Evolutionary conservation across 164 flowering plant genomes (phyloP).

Genomic region (Annona cherimola): DNA sequence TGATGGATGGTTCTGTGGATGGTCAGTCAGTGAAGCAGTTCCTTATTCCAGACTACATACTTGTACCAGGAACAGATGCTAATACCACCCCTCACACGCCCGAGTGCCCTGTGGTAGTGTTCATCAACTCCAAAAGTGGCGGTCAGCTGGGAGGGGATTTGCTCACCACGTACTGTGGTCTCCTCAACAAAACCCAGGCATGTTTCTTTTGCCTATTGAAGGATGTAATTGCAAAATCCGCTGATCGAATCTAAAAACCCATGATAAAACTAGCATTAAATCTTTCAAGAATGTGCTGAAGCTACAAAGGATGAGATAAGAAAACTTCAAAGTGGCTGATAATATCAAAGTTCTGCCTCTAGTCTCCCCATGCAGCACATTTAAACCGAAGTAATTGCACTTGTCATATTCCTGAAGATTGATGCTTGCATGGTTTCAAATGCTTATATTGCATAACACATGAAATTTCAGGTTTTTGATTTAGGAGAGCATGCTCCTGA

Average conservation of each 20-base stretch:
- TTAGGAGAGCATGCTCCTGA: slow-evolving; percentile 67
- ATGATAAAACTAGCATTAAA: background rate
- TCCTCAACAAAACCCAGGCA: slow-evolving; percentile 73
- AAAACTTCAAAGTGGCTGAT: background rate
- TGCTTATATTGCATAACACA: background rate
- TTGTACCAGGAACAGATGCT: slow-evolving; percentile 30
- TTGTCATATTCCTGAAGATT: too few species aligned
- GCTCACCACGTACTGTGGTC: slow-evolving; percentile 44
- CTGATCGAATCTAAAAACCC: background rate
- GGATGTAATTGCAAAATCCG: background rate
- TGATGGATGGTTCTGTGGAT: too few species aligned
- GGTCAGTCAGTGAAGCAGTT: too few species aligned
- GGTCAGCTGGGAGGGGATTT: slow-evolving; percentile 85
- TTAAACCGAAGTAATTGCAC: background rate
- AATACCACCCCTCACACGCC: slow-evolving; percentile 25
- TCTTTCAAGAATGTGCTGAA: background rate
- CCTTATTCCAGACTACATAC: slow-evolving; percentile 71
- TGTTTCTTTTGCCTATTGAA: background rate
- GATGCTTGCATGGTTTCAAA: background rate
- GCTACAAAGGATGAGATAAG: background rate
- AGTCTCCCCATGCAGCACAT: background rate
- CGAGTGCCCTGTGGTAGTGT: slow-evolving; percentile 70
- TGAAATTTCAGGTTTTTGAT: slow-evolving; percentile 60
- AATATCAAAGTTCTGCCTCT: background rate
- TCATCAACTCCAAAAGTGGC: slow-evolving; percentile 77